Evolutionary conservation across 495 filamentous ascomycete genomes (phyloP).

Genomic region (Aspergillus bertholletiae): DNA sequence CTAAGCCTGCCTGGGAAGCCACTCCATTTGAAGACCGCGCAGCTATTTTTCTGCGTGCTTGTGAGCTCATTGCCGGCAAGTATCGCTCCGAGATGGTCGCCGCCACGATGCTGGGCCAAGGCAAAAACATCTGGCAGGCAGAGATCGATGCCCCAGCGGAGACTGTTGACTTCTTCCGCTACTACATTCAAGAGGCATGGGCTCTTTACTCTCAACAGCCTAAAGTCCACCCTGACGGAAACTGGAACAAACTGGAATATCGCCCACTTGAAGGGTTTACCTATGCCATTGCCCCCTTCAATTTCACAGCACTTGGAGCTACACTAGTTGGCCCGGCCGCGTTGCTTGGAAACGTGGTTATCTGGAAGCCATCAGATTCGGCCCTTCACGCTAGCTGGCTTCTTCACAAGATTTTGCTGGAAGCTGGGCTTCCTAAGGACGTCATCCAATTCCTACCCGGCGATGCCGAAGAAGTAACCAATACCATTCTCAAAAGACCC

Average conservation of each 20-base stretch:
- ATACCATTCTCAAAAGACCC: constrained; percentile 59
- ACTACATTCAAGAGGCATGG: constrained; percentile 72
- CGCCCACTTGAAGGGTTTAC: constrained; percentile 80
- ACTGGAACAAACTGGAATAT: constrained; percentile 77
- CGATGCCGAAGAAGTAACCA: constrained; percentile 69
- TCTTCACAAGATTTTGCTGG: constrained; percentile 73
- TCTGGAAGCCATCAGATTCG: constrained; percentile 82
- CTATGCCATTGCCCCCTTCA: constrained; percentile 81
- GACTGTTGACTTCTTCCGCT: constrained; percentile 79
- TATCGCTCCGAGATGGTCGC: constrained; percentile 91
- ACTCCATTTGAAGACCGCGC: constrained; percentile 84
- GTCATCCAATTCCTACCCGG: constrained; percentile 83
- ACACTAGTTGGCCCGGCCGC: constrained; percentile 73
- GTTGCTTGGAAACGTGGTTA: constrained; percentile 76
- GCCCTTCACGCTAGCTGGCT: constrained; percentile 73
- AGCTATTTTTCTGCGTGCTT: constrained; percentile 86
- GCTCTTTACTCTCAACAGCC: too few species aligned
- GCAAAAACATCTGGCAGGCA: constrained; percentile 95
- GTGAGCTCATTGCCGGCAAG: constrained; percentile 79
- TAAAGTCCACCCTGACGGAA: constrained; percentile 36
- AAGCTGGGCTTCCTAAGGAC: constrained; percentile 72
- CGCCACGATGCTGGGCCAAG: constrained; percentile 89
- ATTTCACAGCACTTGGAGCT: constrained; percentile 84
- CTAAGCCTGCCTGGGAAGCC: constrained; percentile 76
- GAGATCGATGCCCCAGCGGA: constrained; percentile 94